A percentile compares a stretch with the other conserved stretches of the same genome.
Evolutionary conservation across 345 rosid genomes (phyloP).

Genomic region (Carallia pectinifolia): DNA sequence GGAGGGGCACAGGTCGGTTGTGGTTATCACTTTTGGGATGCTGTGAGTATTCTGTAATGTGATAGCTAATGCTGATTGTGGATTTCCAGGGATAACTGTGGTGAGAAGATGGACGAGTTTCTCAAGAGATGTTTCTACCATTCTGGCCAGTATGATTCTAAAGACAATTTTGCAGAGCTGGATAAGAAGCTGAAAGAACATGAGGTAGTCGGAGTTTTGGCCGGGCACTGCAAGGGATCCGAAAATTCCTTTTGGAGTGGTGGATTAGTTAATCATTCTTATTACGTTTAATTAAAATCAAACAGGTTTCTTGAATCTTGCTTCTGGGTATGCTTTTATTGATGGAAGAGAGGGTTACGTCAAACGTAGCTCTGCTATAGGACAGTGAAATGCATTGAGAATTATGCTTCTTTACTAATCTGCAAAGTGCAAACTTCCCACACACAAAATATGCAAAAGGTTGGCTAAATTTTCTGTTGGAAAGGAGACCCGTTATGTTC

Average conservation of each 20-base stretch:
- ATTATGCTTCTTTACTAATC: background rate
- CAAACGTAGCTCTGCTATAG: background rate
- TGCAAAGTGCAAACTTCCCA: background rate
- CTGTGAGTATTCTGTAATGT: background rate
- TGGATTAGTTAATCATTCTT: constrained; percentile 7
- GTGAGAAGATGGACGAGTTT: constrained; percentile 91
- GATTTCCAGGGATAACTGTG: constrained; percentile 77
- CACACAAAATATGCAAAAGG: background rate
- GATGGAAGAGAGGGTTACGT: background rate
- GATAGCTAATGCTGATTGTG: constrained; percentile 23
- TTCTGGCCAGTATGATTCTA: constrained; percentile 94
- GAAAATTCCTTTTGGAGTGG: constrained; percentile 9
- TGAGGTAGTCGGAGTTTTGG: constrained; percentile 54
- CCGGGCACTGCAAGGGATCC: background rate
- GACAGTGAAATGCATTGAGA: background rate
- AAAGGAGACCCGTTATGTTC: background rate
- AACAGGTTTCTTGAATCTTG: background rate
- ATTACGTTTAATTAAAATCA: background rate
- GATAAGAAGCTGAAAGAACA: constrained; percentile 80
- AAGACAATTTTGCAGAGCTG: constrained; percentile 65
- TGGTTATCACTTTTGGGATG: background rate
- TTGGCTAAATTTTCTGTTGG: background rate
- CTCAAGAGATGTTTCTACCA: constrained; percentile 95
- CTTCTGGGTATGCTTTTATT: background rate
- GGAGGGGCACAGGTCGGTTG: background rate